Evolutionary conservation across 768 basidiomycete species (phyloP), one percentile per base, ranked within the genome.

Genomic region (Fomitopsis pulvina): DNA sequence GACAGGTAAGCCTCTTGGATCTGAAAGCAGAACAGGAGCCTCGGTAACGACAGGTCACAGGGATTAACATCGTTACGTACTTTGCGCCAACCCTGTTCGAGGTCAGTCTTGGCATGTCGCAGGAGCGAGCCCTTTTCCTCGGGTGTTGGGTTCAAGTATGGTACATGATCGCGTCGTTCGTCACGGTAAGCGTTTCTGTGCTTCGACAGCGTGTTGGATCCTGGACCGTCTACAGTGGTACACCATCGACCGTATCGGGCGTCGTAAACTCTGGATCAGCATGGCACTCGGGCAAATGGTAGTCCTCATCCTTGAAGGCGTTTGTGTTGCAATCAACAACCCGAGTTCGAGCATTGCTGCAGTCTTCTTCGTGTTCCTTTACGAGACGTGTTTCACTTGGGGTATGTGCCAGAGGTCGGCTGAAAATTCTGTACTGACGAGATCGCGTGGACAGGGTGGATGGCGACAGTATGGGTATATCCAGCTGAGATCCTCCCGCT

Each of bases 61-160:
- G 26, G 20, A 44, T 34, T 2, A 18, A 26, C 21, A 26, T 43
- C 25, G 24, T 12, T 43, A 71, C 67, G 42, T 71, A 71, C 47
- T 60, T 68, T 7, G 67, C 69, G 2, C 69, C 71, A 2, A 58
- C 69, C 20, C 67, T 72, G 0, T 71, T 71, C 52, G 68, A 71
- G 52, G 68, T 68, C 45, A 71, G 69, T 1, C 70, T 71, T 68
- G 69, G 69, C 5, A 56, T 72, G 12, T 65, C 70, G n/a, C 66
- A 68, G 24, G 62, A 71, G 24, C 62, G 71, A 10, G 68, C 69
- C 2, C 65, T 71, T 38, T 65, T 72, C 32, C 61, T 71, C 4
- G 68, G 69, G 69, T 46, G 70, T 10, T 68, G 61, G 50, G 70
- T 70, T 0, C 59, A 71, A 1, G 56, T 70, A 29, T 70, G 68